A percentile compares a stretch with the other conserved stretches of the same genome.
phyloP scores from a whole-genome alignment of 345 rosid genomes.

The Punica granatum region DNA sequence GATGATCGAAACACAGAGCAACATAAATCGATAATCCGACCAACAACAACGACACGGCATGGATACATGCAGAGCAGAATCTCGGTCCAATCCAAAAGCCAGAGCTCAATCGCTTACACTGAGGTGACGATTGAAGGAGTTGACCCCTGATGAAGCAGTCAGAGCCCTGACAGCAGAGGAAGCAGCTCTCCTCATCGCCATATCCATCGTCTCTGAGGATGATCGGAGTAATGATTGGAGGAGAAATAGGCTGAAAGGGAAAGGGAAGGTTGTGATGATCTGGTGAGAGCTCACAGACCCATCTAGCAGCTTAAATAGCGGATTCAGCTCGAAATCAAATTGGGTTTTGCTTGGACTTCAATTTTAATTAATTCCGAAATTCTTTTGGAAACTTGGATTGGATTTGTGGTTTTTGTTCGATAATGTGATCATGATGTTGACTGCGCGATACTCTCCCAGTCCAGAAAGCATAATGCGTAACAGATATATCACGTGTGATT shows the following conservation, averaged over 20 bases:
- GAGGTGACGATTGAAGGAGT: conserved; percentile 32
- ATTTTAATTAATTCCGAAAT: background rate
- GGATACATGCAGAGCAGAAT: background rate
- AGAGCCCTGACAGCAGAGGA: conserved; percentile 32
- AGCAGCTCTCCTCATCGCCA: conserved; percentile 58
- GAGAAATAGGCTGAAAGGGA: too few relatives aligned
- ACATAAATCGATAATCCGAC: background rate
- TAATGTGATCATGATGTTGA: too few relatives aligned
- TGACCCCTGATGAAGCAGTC: conserved; percentile 17
- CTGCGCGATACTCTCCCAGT: too few relatives aligned
- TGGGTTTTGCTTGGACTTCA: background rate
- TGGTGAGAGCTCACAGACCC: background rate
- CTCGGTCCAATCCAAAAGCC: background rate
- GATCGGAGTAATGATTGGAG: too few relatives aligned
- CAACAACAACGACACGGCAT: background rate
- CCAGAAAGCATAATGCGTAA: too few relatives aligned
- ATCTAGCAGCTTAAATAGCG: background rate
- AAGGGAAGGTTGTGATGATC: background rate
- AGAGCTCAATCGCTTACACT: conserved; percentile 35
- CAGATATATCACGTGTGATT: too few relatives aligned
- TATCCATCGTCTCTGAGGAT: conserved; percentile 5
- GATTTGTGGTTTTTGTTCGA: background rate
- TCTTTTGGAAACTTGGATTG: background rate
- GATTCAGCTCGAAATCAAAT: background rate
- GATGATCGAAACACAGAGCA: too few relatives aligned